Percentiles rank a stretch among this genome's conserved stretches.
Conservation (phyloP, 306 rosid species). For the Vigna unguiculata region DNA sequence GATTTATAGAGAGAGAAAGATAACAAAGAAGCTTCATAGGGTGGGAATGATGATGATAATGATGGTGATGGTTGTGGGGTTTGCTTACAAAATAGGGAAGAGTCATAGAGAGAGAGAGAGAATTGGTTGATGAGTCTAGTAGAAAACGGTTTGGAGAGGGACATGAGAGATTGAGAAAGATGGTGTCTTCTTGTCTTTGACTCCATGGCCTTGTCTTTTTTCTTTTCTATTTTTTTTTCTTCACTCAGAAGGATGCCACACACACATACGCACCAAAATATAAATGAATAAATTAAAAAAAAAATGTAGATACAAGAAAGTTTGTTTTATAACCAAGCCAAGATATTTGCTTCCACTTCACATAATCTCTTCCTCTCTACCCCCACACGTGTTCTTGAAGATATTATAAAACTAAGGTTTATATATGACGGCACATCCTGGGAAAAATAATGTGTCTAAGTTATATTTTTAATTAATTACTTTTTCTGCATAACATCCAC, state of each 20-base stretch:
- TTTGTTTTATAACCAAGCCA: conserved; percentile 75
- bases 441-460: conserved; percentile 1
- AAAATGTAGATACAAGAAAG: neutral
- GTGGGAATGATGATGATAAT: conserved; percentile 63
- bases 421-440: conserved; percentile 40
- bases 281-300: neutral
- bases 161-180: conserved; percentile 49
- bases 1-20: conserved; percentile 58
- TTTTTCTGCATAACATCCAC: conserved; percentile 53
- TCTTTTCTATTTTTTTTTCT: conserved; percentile 52
- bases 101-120: conserved; percentile 41
- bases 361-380: conserved; percentile 64
- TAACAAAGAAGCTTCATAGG: conserved; percentile 65
- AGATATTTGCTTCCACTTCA: conserved; percentile 85
- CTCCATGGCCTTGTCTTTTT: conserved; percentile 60
- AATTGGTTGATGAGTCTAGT: conserved; percentile 96
- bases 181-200: conserved; percentile 86
- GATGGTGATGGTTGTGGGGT: conserved; percentile 79
- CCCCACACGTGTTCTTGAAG: conserved; percentile 71
- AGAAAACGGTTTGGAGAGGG: conserved; percentile 96
- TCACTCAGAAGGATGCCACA: conserved; percentile 66
- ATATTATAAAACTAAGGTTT: conserved; percentile 34
- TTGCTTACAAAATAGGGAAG: conserved; percentile 93
- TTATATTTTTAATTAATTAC: conserved; percentile 8
- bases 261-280: conserved; percentile 5